A percentile compares a stretch with the other conserved stretches of the same genome.
Conservation (phyloP, 176 grass and related monocot genomes). For the Oryza australiensis region DNA sequence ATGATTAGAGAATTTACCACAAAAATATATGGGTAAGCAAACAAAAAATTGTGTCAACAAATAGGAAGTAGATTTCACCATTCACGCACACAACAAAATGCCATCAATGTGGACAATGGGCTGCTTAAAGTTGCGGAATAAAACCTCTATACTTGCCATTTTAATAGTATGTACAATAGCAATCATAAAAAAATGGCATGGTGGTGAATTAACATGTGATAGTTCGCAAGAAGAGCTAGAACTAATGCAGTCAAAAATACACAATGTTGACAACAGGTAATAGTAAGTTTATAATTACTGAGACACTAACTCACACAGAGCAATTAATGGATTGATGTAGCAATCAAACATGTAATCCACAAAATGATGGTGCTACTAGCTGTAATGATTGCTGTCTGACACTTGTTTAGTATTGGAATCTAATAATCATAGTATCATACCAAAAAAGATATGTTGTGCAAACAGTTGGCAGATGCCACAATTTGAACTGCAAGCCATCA, state of each 20-base stretch:
- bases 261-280: not conserved
- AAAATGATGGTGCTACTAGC: conserved; percentile 28
- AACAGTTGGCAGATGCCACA: conserved; percentile 38
- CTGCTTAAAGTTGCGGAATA: not conserved
- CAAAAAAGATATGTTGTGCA: conserved; percentile 15
- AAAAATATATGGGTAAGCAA: not conserved
- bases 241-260: not conserved
- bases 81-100: conserved; percentile 8
- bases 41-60: not conserved
- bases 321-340: not conserved
- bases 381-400: conserved; percentile 45
- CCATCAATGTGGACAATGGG: not conserved
- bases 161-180: not conserved
- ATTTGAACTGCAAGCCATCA: conserved; percentile 36
- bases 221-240: not conserved
- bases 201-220: not conserved
- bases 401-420: conserved; percentile 35
- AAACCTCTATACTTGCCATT: not conserved
- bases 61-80: not conserved
- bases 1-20: conserved; percentile 3
- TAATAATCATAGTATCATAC: conserved; percentile 33
- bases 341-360: not conserved
- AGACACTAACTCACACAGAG: not conserved
- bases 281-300: not conserved
- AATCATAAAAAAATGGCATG: not conserved